These are phyloP conservation scores for Starmera quercuum DNA, from an alignment of 805 yeast species.

Conservation along the genomic window DNA sequence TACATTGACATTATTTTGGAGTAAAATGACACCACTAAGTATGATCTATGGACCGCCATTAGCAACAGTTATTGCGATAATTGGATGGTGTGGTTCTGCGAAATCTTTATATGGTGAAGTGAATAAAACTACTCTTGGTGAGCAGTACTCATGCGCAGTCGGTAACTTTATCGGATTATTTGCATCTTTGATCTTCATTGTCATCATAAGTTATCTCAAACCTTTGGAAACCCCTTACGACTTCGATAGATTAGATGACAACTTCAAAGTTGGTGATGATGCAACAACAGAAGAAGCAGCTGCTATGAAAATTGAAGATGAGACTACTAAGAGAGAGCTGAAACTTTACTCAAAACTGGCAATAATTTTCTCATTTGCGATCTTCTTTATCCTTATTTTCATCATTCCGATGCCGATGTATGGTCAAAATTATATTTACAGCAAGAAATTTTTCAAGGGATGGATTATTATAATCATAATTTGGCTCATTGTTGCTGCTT, in stretches of 20 bases:
- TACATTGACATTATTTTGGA: slow-evolving; percentile 26
- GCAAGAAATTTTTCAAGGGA: slow-evolving; percentile 1
- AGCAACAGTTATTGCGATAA: slow-evolving; percentile 18
- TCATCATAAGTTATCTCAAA: slow-evolving; percentile 16
- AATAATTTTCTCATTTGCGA: slow-evolving; percentile 16
- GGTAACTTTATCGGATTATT: slow-evolving; percentile 17
- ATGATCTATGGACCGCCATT: slow-evolving; percentile 18
- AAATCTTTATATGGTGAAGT: slow-evolving; percentile 14
- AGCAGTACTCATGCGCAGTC: slow-evolving; percentile 10
- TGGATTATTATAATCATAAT: slow-evolving; percentile 1
- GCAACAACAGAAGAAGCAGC: slow-evolving; percentile 18
- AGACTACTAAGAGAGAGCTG: slow-evolving; percentile 4
- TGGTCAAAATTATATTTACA: slow-evolving; percentile 37
- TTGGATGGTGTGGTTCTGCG: slow-evolving; percentile 19
- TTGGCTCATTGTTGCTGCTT: slow-evolving; percentile 1
- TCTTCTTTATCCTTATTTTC: slow-evolving; percentile 26
- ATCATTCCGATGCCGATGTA: slow-evolving; percentile 92
- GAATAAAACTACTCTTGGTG: slow-evolving; percentile 11
- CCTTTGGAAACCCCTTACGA: slow-evolving; percentile 20
- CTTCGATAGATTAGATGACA: slow-evolving; percentile 6
- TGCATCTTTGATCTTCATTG: slow-evolving; percentile 23
- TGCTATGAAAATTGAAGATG: slow-evolving; percentile 6
- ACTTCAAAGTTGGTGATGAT: slow-evolving; percentile 1
- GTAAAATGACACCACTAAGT: slow-evolving; percentile 9
- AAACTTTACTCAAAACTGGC: slow-evolving; percentile 32